Conservation (phyloP, 352 stramenopile genomes). For the Phytophthora boehmeriae region DNA sequence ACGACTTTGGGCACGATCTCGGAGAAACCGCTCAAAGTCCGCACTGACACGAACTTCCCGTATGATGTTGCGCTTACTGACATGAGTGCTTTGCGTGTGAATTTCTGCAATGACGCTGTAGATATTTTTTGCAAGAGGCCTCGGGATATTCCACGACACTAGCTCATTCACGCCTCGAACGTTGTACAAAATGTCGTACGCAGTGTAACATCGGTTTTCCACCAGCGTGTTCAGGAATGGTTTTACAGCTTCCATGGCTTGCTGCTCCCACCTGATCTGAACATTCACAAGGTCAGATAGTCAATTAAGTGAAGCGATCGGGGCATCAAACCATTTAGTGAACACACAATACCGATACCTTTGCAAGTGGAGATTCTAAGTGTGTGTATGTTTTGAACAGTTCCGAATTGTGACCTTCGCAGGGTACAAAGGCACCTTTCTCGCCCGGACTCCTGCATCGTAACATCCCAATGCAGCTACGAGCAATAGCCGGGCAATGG, state of each 20-base stretch:
- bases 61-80: conserved; percentile 49
- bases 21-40: conserved; percentile 49
- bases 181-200: conserved; percentile 64
- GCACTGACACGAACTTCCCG: conserved; percentile 47
- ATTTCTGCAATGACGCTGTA: conserved; percentile 64
- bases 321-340: too few relatives aligned
- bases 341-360: conserved; percentile 43
- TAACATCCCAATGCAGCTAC: conserved; percentile 58
- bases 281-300: not conserved
- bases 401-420: conserved; percentile 35
- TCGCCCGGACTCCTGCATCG: conserved; percentile 35
- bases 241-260: conserved; percentile 47
- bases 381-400: conserved; percentile 52
- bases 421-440: conserved; percentile 44
- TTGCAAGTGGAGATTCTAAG: conserved; percentile 39
- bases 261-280: conserved; percentile 63
- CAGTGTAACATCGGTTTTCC: conserved; percentile 55
- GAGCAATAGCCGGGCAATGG: conserved; percentile 48
- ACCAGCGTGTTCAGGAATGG: conserved; percentile 41
- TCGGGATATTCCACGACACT: conserved; percentile 55
- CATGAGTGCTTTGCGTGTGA: conserved; percentile 42
- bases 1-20: conserved; percentile 11
- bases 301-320: not conserved
- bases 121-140: conserved; percentile 49
- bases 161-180: conserved; percentile 54